Base-by-base conservation (phyloP, 2,329 filamentous ascomycete genomes). In the Balansia obtecta region DNA sequence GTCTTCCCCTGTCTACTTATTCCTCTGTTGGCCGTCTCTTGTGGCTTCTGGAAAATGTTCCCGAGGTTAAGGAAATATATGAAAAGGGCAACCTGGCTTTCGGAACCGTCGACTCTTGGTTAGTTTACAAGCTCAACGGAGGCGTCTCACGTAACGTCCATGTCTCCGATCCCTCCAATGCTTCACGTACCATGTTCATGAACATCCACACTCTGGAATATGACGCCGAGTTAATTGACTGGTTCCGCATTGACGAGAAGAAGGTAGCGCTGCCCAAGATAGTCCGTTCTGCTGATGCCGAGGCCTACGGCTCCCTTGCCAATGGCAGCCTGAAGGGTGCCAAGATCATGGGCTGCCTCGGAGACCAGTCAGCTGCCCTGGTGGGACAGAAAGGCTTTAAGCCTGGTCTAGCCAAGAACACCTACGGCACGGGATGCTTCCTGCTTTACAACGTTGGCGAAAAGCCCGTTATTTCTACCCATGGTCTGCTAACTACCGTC, bases 151-250 rank as follows among this genome's bases (percentile, higher is more conserved):
- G 74, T 50, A 77, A 83, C 50, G 65, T 86, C 49, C 80, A 84
- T 62, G 85, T 91, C 52, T 88, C 86, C 1, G 87, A 93, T 60
- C 78, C 83, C 6, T 85, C 85, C 52, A 93, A 93, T 63, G 86
- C 87, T n/a, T 88, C 84, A 3, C 74, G 86, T 56, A 91, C 87
- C 42, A 89, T 90, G 86, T 89, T 93, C 67, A 87, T 90, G 81
- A 87, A 90, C 65, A 74, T 91, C 33, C 75, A 86, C 60, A 86
- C 79, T 1, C 72, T 88, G 43, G 67, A 88, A 58, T 93, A 91
- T 64, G 85, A 88, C 60, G 77, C 85, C 45, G 75, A 77, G 48
- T 75, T 90, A 46, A 70, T 90, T 32, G 74, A 84, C 45, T 91
- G 88, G 71, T 91, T 91, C 70, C 74, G 79, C 41, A 68, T 91